phyloP scores from a whole-genome alignment of 208 protist genomes.

The Trichomonas vaginalis region DNA sequence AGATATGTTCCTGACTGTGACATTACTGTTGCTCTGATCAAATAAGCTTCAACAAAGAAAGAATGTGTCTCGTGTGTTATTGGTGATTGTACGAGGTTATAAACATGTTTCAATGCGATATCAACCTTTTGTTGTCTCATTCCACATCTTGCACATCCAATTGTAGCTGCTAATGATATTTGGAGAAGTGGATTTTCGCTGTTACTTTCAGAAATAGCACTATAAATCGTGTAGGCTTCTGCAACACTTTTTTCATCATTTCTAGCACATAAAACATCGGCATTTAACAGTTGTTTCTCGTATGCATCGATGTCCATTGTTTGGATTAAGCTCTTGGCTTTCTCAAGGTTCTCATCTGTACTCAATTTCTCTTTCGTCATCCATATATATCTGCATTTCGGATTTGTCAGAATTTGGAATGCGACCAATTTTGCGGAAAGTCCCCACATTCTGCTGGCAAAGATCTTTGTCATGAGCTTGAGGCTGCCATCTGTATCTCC shows the following conservation, averaged over 20 bases:
- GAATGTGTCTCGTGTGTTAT: neutral
- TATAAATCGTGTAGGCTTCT: neutral
- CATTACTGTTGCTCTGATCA: neutral
- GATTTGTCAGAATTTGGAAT: neutral
- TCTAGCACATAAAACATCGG: neutral
- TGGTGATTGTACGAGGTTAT: neutral
- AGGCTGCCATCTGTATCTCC: neutral
- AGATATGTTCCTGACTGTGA: neutral
- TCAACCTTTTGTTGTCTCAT: neutral
- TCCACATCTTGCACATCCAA: neutral
- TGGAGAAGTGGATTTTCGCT: too few species aligned
- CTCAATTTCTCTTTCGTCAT: neutral
- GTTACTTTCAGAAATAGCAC: neutral
- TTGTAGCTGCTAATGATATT: neutral
- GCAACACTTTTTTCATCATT: neutral
- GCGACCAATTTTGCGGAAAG: neutral
- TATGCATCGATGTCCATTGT: neutral
- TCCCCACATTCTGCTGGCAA: neutral
- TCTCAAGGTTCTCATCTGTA: neutral
- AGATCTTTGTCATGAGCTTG: neutral
- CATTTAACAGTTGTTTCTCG: neutral
- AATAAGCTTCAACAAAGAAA: neutral
- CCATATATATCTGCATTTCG: neutral
- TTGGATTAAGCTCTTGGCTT: neutral
- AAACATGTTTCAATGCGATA: neutral